A percentile compares a stretch with the other conserved stretches of the same genome.
Evolutionary conservation across 169 alveolate species (phyloP).

Genomic region (Plasmodium gaboni): DNA sequence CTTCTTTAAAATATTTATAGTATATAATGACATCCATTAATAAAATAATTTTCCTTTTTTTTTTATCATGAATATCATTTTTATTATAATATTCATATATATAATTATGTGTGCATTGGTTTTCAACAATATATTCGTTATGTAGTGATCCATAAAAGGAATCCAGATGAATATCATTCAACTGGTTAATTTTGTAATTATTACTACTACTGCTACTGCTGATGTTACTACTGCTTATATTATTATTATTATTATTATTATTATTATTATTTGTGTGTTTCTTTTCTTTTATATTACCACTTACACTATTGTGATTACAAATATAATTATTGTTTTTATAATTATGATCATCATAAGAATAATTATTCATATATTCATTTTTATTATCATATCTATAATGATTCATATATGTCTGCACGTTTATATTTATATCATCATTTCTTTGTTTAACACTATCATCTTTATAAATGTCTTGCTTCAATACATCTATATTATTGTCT

Average conservation of each 20-base stretch:
- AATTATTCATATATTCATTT: not conserved
- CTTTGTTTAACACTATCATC: not conserved
- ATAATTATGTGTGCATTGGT: constrained; percentile 35
- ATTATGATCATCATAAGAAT: constrained; percentile 3
- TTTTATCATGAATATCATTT: constrained; percentile 34
- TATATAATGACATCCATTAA: constrained; percentile 61
- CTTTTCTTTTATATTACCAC: not conserved
- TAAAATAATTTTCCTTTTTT: constrained; percentile 30
- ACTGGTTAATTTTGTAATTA: not conserved
- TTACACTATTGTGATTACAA: not conserved
- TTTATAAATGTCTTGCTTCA: not conserved
- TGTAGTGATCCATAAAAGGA: constrained; percentile 39
- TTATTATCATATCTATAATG: not conserved
- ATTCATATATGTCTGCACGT: not conserved
- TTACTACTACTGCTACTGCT: not conserved
- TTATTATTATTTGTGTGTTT: not conserved
- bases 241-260: not conserved
- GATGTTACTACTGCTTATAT: too few species aligned
- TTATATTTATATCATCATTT: not conserved
- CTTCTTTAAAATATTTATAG: constrained; percentile 52
- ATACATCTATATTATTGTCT: constrained; percentile 2
- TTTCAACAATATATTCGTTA: constrained; percentile 63
- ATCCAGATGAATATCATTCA: not conserved
- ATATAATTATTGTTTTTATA: not conserved
- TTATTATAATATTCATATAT: constrained; percentile 71